phyloP scores from a whole-genome alignment of 2,329 filamentous ascomycete species.

The Daldinia sp. region DNA sequence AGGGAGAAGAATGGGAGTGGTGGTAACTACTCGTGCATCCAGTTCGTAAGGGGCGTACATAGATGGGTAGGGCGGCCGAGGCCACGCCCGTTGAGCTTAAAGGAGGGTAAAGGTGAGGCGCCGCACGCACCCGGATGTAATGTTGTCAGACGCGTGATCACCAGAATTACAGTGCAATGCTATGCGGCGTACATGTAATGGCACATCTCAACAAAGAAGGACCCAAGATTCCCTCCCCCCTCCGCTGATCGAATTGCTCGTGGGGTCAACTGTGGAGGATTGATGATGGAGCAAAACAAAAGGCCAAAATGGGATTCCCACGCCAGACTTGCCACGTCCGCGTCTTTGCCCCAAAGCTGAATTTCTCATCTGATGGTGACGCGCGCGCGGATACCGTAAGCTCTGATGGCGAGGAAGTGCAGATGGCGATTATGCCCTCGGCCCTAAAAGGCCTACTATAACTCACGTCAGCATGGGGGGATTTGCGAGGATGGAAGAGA shows the following conservation, averaged over 20 bases:
- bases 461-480: constrained; percentile 35
- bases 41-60: not conserved
- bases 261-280: constrained; percentile 19
- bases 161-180: not conserved
- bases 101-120: not conserved
- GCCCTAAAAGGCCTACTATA: constrained; percentile 14
- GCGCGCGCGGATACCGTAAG: constrained; percentile 15
- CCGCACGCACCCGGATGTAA: not conserved
- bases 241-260: constrained; percentile 23
- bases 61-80: not conserved
- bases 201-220: constrained; percentile 24
- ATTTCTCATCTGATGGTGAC: constrained; percentile 19
- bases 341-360: constrained; percentile 6
- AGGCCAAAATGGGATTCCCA: constrained; percentile 1
- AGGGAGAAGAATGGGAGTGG: not conserved
- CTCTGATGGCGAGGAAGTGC: constrained; percentile 27
- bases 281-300: not conserved
- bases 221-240: constrained; percentile 13
- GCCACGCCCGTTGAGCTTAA: constrained; percentile 10
- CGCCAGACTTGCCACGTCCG: constrained; percentile 16
- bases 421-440: constrained; percentile 22
- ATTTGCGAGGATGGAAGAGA: not conserved
- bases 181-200: constrained; percentile 6
- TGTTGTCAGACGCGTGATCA: constrained; percentile 1
- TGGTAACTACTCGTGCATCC: not conserved